A percentile compares a stretch with the other conserved stretches of the same genome.
Evolutionary conservation across 176 grass and related monocot species (phyloP).

Genomic region (Aegilops umbellulata): DNA sequence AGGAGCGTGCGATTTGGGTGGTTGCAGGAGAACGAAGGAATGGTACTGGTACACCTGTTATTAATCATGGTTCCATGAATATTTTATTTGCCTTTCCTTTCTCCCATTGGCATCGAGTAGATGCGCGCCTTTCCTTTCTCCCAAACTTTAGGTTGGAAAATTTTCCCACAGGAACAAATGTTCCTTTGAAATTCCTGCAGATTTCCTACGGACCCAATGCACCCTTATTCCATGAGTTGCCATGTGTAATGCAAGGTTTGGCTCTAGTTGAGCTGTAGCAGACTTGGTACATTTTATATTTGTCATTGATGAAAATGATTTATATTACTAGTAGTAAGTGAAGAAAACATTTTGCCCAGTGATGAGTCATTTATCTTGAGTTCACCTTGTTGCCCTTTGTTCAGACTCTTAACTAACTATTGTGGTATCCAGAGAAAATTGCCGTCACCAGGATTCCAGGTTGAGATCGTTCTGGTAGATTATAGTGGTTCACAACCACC

Average conservation of each 20-base stretch:
- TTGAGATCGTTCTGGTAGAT: slow-evolving; percentile 86
- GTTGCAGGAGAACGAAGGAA: not conserved
- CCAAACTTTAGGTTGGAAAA: too few species aligned
- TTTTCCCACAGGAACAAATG: too few species aligned
- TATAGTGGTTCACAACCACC: slow-evolving; percentile 64
- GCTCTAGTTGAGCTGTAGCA: slow-evolving; percentile 4
- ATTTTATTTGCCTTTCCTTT: not conserved
- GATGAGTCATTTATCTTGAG: not conserved
- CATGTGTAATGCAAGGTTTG: not conserved
- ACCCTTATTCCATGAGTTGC: not conserved
- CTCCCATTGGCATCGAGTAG: too few species aligned
- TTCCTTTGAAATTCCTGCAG: too few species aligned
- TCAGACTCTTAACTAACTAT: slow-evolving; percentile 1
- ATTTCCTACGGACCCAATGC: too few species aligned
- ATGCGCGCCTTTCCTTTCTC: too few species aligned
- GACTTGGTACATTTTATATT: not conserved
- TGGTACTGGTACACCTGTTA: not conserved
- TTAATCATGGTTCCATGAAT: not conserved
- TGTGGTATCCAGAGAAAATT: slow-evolving; percentile 81
- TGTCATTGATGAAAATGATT: not conserved
- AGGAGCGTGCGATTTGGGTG: too few species aligned
- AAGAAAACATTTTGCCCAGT: not conserved
- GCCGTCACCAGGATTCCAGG: slow-evolving; percentile 83
- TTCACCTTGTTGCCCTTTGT: not conserved
- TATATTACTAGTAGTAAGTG: not conserved